Evolutionary conservation across 1,284 basidiomycete species (phyloP), one percentile per base, ranked within the genome.

Genomic region (Anthracocystis panici-leucophaei): DNA sequence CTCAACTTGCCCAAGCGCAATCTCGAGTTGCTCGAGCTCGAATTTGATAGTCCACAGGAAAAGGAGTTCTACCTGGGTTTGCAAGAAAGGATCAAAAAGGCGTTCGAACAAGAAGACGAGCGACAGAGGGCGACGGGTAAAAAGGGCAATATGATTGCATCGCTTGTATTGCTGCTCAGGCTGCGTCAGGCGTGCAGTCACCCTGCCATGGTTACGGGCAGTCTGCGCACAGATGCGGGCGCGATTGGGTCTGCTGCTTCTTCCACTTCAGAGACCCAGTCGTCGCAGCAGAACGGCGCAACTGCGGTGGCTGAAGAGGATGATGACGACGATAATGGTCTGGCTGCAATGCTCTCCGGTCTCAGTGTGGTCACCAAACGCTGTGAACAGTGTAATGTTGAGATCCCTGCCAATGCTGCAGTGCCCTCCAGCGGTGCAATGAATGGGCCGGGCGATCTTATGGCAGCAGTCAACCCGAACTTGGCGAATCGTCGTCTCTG

Each of bases 81-180:
- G 3, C 91, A 95, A 83, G 87, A 87, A 46, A 91, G 91, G 84
- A 93, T 95, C 85, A 88, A 89, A 31, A 86, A 89, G 18, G 90
- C 90, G 0, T 90, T 97, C 60, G 90, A 80, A 16, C 68, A 78
- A 10, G 58, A 69, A 18, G 62, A 59, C 27, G 57, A 63, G 52
- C 31, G 52, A 40, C 59, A 78, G n/a, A 56, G 46, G 33, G 91
- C 91, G 61, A 86, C 86, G 35, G 67, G 85, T 33, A 63, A 64
- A 21, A 89, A 89, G 77, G 89, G 88, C 62, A 91, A 90, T 61
- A 95, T 95, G 83, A 95, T 93, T 0, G 90, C 90, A n/a, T 91
- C 95, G 6, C 88, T 98, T 76, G 89, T 94, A 4, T 87, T 97
- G 69, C 88, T 97, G 60, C 88, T 97, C 55, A 89, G 95, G 33